Percentiles rank a stretch among this genome's conserved stretches.
phyloP scores from a whole-genome alignment of 257 asterid genomes.

The Solanum sitiens region DNA sequence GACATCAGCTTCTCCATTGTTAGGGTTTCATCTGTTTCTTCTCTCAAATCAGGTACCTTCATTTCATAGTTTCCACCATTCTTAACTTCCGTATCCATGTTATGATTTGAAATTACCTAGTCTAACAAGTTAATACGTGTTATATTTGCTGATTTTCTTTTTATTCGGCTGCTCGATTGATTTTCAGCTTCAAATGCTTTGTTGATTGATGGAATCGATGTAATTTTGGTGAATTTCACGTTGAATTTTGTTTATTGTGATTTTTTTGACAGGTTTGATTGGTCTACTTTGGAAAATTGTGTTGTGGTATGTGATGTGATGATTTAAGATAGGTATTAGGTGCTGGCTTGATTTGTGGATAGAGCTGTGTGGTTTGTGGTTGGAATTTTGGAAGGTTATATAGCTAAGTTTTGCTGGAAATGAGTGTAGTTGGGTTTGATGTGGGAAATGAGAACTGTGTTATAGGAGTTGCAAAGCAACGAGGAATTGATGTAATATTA shows the following conservation, averaged over 20 bases:
- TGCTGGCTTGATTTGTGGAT: neutral
- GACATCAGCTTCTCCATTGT: conserved; percentile 4
- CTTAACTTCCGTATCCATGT: conserved; percentile 6
- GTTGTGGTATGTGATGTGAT: neutral
- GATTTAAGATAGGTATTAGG: neutral
- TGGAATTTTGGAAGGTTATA: neutral
- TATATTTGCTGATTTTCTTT: neutral
- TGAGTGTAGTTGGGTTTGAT: conserved; percentile 89
- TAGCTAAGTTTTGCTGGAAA: conserved; percentile 23
- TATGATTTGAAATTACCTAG: neutral
- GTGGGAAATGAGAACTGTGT: conserved; percentile 95
- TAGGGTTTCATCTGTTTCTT: conserved; percentile 36
- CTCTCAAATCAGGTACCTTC: conserved; percentile 13
- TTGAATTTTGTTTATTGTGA: neutral
- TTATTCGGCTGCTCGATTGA: neutral
- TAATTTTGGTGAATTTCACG: neutral
- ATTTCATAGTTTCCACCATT: neutral
- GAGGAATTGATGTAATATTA: conserved; percentile 78
- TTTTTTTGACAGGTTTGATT: neutral
- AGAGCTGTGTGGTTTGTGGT: neutral
- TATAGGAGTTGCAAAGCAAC: conserved; percentile 71
- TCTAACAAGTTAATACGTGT: neutral
- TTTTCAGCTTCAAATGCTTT: neutral
- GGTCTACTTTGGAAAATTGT: neutral
- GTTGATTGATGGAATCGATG: neutral